These are phyloP conservation scores for Acanthamoeba healyi DNA, from an alignment of 208 protist genomes.

Conservation along the genomic window DNA sequence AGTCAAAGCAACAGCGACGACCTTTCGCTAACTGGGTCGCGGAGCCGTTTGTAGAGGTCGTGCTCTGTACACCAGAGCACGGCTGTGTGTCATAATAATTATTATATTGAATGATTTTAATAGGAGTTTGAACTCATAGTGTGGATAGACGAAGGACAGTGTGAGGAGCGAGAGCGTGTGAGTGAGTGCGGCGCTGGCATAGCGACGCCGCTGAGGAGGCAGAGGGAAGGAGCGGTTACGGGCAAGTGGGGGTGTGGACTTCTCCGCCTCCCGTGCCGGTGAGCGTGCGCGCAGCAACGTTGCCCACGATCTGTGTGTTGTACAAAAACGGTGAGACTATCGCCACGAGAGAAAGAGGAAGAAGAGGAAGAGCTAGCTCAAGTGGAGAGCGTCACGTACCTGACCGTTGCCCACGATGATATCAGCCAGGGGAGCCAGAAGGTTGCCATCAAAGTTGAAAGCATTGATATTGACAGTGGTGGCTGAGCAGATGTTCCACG, in stretches of 20 bases:
- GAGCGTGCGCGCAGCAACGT: background rate
- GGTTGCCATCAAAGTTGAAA: constrained; percentile 3
- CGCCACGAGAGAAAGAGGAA: background rate
- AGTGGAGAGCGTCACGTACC: background rate
- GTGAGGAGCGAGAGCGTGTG: too few species aligned
- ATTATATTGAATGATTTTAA: too few species aligned
- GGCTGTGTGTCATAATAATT: too few species aligned
- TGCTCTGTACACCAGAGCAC: too few species aligned
- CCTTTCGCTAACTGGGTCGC: too few species aligned
- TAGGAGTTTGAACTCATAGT: too few species aligned
- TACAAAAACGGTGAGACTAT: background rate
- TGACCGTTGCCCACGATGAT: background rate
- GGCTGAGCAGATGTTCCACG: constrained; percentile 27
- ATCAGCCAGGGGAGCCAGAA: background rate
- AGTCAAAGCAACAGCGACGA: too few species aligned
- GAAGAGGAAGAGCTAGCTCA: background rate
- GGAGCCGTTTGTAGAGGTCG: too few species aligned
- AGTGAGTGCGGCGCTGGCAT: too few species aligned
- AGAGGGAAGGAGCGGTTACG: too few species aligned
- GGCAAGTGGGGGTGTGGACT: constrained; percentile 5
- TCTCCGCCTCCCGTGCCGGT: constrained; percentile 1
- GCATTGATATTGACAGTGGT: background rate
- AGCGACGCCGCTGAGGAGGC: too few species aligned
- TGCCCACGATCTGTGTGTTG: background rate
- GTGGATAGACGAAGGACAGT: too few species aligned